Percentiles rank a stretch among this genome's conserved stretches.
phyloP scores from a whole-genome alignment of 2,329 filamentous ascomycete genomes.

The Colletotrichum sp. region DNA sequence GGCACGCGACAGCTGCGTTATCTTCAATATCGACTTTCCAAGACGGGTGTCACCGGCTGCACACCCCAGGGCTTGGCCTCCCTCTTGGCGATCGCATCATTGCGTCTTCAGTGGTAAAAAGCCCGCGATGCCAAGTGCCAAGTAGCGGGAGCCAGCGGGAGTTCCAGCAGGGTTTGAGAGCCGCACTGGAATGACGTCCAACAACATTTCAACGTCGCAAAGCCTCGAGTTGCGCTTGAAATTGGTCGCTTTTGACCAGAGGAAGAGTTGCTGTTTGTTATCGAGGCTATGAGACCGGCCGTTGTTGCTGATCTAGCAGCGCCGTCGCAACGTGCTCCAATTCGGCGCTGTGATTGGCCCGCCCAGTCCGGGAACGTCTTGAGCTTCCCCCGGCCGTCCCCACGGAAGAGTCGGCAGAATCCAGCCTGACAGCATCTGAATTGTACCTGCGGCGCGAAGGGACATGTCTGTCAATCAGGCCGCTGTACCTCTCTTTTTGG shows the following conservation, averaged over 20 bases:
- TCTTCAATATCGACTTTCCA: neutral
- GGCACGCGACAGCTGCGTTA: slow-evolving; percentile 15
- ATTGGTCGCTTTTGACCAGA: neutral
- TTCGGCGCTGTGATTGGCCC: neutral
- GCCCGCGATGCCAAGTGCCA: slow-evolving; percentile 16
- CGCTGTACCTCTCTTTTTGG: neutral
- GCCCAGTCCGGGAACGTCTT: neutral
- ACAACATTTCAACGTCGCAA: neutral
- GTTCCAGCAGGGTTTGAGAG: neutral
- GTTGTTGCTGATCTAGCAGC: neutral
- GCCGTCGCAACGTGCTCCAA: slow-evolving; percentile 6
- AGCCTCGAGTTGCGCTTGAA: neutral
- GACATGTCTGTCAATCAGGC: neutral
- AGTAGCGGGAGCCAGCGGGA: slow-evolving; percentile 16
- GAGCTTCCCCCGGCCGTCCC: neutral
- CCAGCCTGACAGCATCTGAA: neutral
- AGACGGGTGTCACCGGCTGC: neutral
- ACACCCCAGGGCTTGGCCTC: neutral
- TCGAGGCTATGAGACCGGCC: neutral
- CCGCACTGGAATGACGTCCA: neutral
- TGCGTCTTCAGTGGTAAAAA: neutral
- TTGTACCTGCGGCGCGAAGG: neutral
- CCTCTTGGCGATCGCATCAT: slow-evolving; percentile 8
- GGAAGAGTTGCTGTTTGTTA: neutral
- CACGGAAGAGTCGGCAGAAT: slow-evolving; percentile 1